Evolutionary conservation across 192 early-diverging fungal species (phyloP).

Genomic region (Podochytrium sp.): DNA sequence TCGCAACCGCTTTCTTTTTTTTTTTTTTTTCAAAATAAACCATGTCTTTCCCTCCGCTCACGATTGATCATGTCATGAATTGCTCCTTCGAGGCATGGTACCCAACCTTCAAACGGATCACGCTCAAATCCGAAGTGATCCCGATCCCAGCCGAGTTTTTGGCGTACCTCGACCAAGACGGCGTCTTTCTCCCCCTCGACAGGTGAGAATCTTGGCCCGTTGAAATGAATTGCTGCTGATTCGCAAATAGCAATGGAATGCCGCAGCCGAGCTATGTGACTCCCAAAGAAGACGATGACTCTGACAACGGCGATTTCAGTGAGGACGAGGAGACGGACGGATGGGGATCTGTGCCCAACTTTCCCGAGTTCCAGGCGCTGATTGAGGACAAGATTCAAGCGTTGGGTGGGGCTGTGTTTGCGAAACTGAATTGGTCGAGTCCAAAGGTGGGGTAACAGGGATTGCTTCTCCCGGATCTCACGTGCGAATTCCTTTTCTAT

Average conservation of each 20-base stretch:
- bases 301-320: slow-evolving; percentile 19
- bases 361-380: slow-evolving; percentile 18
- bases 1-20: not conserved
- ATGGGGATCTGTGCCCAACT: not conserved
- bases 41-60: slow-evolving; percentile 56
- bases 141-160: slow-evolving; percentile 78
- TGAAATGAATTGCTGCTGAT: slow-evolving; percentile 19
- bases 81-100: slow-evolving; percentile 87
- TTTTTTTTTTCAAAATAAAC: not conserved
- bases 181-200: slow-evolving; percentile 78
- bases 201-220: slow-evolving; percentile 43
- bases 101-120: slow-evolving; percentile 58
- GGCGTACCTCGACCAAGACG: slow-evolving; percentile 83
- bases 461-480: slow-evolving; percentile 9
- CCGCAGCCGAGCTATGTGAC: slow-evolving; percentile 40
- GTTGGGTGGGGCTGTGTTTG: slow-evolving; percentile 84
- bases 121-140: slow-evolving; percentile 78
- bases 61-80: slow-evolving; percentile 63
- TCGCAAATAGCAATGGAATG: slow-evolving; percentile 29
- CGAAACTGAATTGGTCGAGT: slow-evolving; percentile 94
- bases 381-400: slow-evolving; percentile 56
- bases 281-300: slow-evolving; percentile 14
- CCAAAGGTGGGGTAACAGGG: slow-evolving; percentile 64
- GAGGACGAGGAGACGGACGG: slow-evolving; percentile 41
- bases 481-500: too few species aligned